Percentiles rank a stretch among this genome's conserved stretches.
phyloP scores from a whole-genome alignment of 1,284 basidiomycete genomes.

The Testicularia cyperi region DNA sequence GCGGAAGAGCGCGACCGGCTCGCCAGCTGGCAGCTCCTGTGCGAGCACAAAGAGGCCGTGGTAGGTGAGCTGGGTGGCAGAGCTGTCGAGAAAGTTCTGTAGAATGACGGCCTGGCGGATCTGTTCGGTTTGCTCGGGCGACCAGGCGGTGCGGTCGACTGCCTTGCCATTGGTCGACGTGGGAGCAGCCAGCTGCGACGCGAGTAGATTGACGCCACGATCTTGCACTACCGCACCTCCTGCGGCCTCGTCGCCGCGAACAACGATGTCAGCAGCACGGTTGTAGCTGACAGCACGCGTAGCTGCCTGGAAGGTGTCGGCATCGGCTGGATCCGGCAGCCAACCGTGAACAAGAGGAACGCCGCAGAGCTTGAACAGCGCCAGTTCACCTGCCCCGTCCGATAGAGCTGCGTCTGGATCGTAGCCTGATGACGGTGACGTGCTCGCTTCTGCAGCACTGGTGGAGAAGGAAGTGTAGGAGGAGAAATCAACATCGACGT shows the following conservation, averaged over 20 bases:
- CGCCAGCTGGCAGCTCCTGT: slow-evolving; percentile 59
- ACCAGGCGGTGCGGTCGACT: slow-evolving; percentile 12
- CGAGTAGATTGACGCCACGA: slow-evolving; percentile 35
- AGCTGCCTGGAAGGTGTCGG: slow-evolving; percentile 67
- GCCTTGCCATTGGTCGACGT: slow-evolving; percentile 66
- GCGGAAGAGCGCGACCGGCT: slow-evolving; percentile 78
- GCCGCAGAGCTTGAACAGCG: slow-evolving; percentile 77
- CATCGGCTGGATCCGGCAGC: slow-evolving; percentile 76
- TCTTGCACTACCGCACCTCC: slow-evolving; percentile 63
- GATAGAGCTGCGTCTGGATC: slow-evolving; percentile 42
- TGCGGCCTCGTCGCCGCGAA: slow-evolving; percentile 73
- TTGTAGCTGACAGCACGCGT: slow-evolving; percentile 62
- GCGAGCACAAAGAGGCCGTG: slow-evolving; percentile 67
- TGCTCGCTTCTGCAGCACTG: slow-evolving; percentile 60
- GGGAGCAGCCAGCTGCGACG: slow-evolving; percentile 66
- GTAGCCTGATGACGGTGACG: too few relatives aligned
- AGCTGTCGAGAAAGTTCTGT: slow-evolving; percentile 67
- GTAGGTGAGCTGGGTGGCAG: slow-evolving; percentile 81
- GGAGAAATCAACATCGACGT: slow-evolving; percentile 46
- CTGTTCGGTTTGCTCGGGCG: slow-evolving; percentile 11
- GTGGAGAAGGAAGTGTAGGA: slow-evolving; percentile 37
- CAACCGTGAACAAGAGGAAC: slow-evolving; percentile 85
- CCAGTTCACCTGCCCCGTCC: slow-evolving; percentile 67
- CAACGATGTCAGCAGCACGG: slow-evolving; percentile 71
- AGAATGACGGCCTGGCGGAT: slow-evolving; percentile 28